A percentile compares a stretch with the other conserved stretches of the same genome.
Conservation (phyloP, 768 basidiomycete species). For the Boletus vermiculosoides region DNA sequence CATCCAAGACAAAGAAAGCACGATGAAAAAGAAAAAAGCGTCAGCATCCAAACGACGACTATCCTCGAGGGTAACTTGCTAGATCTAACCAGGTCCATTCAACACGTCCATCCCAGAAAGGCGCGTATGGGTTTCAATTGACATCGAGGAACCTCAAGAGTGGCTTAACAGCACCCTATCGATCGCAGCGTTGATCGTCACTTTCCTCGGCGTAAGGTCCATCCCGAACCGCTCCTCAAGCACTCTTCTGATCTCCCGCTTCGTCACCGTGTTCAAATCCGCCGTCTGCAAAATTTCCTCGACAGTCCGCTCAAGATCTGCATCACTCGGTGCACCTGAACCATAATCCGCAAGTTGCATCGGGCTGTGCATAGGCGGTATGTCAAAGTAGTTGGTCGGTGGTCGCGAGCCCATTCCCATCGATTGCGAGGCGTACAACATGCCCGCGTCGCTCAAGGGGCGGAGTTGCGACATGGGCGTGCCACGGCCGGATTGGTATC, state of each 20-base stretch:
- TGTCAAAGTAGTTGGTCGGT: constrained; percentile 73
- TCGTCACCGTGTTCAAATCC: constrained; percentile 88
- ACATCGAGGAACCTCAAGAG: constrained; percentile 9
- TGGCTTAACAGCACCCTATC: constrained; percentile 66
- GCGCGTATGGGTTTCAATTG: not conserved
- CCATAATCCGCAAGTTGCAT: constrained; percentile 46
- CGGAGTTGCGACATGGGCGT: constrained; percentile 56
- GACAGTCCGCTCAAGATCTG: constrained; percentile 73
- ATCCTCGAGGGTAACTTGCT: constrained; percentile 14
- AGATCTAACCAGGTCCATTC: constrained; percentile 26
- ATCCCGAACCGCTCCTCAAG: constrained; percentile 81
- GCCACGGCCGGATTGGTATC: constrained; percentile 76
- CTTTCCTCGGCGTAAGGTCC: constrained; percentile 71
- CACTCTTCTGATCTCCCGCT: constrained; percentile 82
- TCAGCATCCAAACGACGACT: constrained; percentile 16
- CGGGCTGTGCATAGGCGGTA: constrained; percentile 52
- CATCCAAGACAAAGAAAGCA: constrained; percentile 5
- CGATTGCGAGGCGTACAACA: constrained; percentile 61
- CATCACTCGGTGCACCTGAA: constrained; percentile 54
- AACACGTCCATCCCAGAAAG: constrained; percentile 6
- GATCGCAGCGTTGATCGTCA: constrained; percentile 73
- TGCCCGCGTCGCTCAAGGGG: constrained; percentile 32
- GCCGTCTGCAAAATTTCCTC: constrained; percentile 71
- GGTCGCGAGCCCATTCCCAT: constrained; percentile 67
- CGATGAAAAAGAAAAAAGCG: not conserved